These are phyloP conservation scores for Corylus avellana DNA, from an alignment of 306 rosid species.

Conservation along the genomic window DNA sequence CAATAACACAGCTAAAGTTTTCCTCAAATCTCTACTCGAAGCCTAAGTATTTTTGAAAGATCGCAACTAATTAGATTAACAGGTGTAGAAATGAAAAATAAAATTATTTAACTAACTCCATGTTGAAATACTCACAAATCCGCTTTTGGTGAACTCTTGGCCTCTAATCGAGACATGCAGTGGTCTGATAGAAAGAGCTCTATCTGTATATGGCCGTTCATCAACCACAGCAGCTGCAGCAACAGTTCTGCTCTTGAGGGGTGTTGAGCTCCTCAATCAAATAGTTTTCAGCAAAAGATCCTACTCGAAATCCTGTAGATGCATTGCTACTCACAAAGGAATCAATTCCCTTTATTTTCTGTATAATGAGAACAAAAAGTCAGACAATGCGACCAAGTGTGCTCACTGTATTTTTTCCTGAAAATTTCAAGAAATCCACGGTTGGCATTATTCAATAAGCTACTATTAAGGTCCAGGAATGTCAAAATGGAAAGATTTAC, in stretches of 20 bases:
- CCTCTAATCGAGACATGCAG: slow-evolving; percentile 44
- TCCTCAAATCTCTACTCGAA: background rate
- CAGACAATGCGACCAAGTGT: slow-evolving; percentile 39
- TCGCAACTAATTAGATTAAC: background rate
- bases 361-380: slow-evolving; percentile 46
- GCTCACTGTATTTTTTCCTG: slow-evolving; percentile 55
- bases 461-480: background rate
- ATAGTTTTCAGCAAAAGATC: too few species aligned
- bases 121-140: slow-evolving; percentile 48
- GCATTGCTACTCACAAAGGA: too few species aligned
- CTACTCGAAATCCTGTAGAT: too few species aligned
- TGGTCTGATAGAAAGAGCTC: slow-evolving; percentile 46
- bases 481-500: slow-evolving; percentile 40
- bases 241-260: slow-evolving; percentile 42
- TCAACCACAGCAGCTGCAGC: slow-evolving; percentile 45
- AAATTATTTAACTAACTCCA: background rate
- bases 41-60: background rate
- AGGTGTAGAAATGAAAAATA: background rate
- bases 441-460: slow-evolving; percentile 2
- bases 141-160: slow-evolving; percentile 52
- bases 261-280: too few species aligned
- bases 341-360: too few species aligned
- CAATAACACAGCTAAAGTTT: background rate
- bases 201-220: slow-evolving; percentile 43
- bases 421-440: background rate